Conservation (phyloP, 306 rosid species). For the Inga oerstediana region DNA sequence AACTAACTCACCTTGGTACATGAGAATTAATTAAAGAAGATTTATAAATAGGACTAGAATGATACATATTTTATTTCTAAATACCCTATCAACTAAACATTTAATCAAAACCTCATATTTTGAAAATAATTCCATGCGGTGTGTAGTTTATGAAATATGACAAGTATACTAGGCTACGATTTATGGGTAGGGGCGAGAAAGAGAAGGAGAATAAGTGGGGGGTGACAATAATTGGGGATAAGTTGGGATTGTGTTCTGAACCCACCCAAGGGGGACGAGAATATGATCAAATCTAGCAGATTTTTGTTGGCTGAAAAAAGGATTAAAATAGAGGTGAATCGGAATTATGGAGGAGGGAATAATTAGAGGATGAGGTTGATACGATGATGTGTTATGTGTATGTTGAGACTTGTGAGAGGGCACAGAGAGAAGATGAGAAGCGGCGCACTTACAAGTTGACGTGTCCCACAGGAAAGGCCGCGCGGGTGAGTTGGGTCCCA, state of each 20-base stretch:
- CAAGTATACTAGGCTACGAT: too few relatives aligned
- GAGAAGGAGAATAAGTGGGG: constrained; percentile 15
- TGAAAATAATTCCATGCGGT: too few relatives aligned
- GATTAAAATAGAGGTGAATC: background rate
- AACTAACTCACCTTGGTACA: too few relatives aligned
- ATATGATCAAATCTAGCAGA: background rate
- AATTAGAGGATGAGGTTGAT: background rate
- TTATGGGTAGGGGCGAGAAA: background rate
- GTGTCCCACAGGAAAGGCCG: constrained; percentile 42
- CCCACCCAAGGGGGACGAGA: background rate
- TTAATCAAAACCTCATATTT: too few relatives aligned
- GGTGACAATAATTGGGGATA: constrained; percentile 21
- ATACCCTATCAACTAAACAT: background rate
- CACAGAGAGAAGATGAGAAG: background rate
- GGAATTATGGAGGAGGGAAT: background rate
- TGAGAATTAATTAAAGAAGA: too few relatives aligned
- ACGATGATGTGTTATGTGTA: background rate
- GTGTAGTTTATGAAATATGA: too few relatives aligned
- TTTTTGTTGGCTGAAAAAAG: background rate
- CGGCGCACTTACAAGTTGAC: constrained; percentile 38
- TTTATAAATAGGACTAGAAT: too few relatives aligned
- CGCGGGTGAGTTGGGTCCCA: constrained; percentile 10
- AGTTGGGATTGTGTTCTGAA: constrained; percentile 1
- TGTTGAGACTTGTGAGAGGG: too few relatives aligned
- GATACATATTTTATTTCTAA: background rate